These are phyloP conservation scores for Mucuna pruriens DNA, from an alignment of 306 rosid species.

Conservation along the genomic window DNA sequence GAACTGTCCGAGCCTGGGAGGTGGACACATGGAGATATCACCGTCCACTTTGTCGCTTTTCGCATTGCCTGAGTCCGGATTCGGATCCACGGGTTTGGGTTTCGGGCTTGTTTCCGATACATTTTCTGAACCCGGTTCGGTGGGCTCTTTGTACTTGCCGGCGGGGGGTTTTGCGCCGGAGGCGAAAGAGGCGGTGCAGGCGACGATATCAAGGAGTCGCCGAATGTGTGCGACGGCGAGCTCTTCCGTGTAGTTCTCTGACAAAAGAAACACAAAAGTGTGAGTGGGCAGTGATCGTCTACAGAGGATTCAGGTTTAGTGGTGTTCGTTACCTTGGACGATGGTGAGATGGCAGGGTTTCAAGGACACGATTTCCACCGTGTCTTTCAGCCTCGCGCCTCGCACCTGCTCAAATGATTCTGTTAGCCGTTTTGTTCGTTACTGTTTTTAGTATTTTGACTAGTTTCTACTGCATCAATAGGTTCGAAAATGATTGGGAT, in stretches of 20 bases:
- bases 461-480: too few relatives aligned
- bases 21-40: conserved; percentile 79
- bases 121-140: conserved; percentile 37
- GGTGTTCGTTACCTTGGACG: conserved; percentile 63
- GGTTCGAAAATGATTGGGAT: too few relatives aligned
- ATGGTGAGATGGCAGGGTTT: conserved; percentile 84
- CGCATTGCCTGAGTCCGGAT: conserved; percentile 31
- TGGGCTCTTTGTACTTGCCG: conserved; percentile 45
- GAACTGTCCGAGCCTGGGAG: conserved; percentile 86
- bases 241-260: conserved; percentile 87
- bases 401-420: conserved; percentile 56
- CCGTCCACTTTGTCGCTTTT: conserved; percentile 48
- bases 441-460: too few relatives aligned
- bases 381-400: conserved; percentile 72
- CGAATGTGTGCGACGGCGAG: conserved; percentile 73
- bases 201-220: conserved; percentile 82
- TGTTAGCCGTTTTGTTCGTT: conserved; percentile 31
- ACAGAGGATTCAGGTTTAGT: conserved; percentile 8
- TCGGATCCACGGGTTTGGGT: conserved; percentile 41
- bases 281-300: not conserved
- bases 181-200: conserved; percentile 78
- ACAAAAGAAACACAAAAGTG: not conserved
- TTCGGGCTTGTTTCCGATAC: conserved; percentile 40
- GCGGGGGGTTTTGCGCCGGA: conserved; percentile 48
- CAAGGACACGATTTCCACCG: conserved; percentile 77